Evolutionary conservation across 139 green algal species (phyloP).

Genomic region (Auxenochlorella protothecoides): DNA sequence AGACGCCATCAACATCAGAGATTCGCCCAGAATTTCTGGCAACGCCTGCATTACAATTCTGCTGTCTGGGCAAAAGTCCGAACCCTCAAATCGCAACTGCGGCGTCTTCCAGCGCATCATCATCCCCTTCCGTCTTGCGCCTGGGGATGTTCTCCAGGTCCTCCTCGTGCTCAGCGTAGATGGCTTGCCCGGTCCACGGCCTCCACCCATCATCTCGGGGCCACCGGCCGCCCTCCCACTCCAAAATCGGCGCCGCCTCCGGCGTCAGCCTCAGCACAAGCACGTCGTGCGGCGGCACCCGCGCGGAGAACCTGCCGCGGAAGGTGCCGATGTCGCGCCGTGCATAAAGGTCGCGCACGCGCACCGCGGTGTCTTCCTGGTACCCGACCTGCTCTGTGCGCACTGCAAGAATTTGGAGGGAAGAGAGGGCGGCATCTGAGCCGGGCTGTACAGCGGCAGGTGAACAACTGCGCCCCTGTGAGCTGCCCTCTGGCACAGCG

Average conservation of each 20-base stretch:
- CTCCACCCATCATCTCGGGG: constrained; percentile 1
- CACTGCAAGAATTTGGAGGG: constrained; percentile 10
- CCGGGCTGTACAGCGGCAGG: neutral
- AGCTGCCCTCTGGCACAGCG: neutral
- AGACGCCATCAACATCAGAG: too few relatives aligned
- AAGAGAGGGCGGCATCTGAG: neutral
- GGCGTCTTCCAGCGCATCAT: too few relatives aligned
- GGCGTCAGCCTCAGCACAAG: constrained; percentile 6
- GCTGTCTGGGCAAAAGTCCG: too few relatives aligned
- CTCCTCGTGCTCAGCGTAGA: neutral
- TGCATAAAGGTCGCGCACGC: constrained; percentile 39
- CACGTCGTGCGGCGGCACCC: constrained; percentile 17
- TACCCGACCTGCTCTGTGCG: constrained; percentile 31
- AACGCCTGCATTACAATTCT: too few relatives aligned
- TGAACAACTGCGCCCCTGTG: neutral
- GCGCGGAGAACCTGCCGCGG: constrained; percentile 10
- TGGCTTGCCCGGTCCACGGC: constrained; percentile 9
- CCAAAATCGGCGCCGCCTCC: neutral
- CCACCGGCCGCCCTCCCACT: too few relatives aligned
- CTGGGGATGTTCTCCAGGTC: too few relatives aligned
- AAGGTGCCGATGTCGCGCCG: constrained; percentile 28
- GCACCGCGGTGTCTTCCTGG: neutral
- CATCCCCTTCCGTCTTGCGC: too few relatives aligned
- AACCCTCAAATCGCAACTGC: too few relatives aligned
- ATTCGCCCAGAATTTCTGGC: too few relatives aligned